Conservation (phyloP, 1,284 basidiomycete species). For the Moesziomyces sp. region DNA sequence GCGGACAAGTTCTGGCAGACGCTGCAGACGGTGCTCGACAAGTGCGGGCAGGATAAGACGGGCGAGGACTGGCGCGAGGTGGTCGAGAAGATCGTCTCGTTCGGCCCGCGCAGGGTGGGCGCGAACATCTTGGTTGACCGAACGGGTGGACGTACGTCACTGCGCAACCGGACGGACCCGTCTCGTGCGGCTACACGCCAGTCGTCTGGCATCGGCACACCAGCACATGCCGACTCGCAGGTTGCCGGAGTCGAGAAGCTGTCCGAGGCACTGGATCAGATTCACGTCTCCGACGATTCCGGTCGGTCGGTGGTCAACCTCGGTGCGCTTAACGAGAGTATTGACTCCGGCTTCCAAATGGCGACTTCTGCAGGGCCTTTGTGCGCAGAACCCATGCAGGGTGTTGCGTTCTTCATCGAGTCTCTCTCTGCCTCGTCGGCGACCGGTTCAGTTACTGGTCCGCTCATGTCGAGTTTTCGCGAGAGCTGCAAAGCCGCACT, state of each 20-base stretch:
- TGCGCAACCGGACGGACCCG: constrained; percentile 40
- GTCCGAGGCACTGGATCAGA: constrained; percentile 24
- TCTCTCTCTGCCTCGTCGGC: constrained; percentile 68
- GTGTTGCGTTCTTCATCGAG: constrained; percentile 91
- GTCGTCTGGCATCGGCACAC: constrained; percentile 34
- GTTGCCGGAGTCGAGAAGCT: constrained; percentile 15
- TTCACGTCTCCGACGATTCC: constrained; percentile 19
- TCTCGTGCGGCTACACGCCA: constrained; percentile 17
- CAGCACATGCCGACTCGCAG: not conserved
- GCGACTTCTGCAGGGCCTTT: constrained; percentile 92
- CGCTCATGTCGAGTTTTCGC: constrained; percentile 85
- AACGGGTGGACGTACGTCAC: constrained; percentile 44
- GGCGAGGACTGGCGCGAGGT: constrained; percentile 85
- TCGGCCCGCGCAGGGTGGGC: constrained; percentile 88
- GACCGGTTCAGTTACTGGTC: constrained; percentile 82
- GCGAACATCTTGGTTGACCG: constrained; percentile 85
- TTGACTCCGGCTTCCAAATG: constrained; percentile 95
- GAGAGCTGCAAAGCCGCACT: constrained; percentile 89
- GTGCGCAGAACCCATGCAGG: constrained; percentile 93
- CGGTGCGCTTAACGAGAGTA: constrained; percentile 64
- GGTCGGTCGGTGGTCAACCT: constrained; percentile 9
- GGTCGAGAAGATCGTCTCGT: constrained; percentile 83
- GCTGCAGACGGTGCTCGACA: constrained; percentile 75
- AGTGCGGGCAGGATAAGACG: constrained; percentile 69
- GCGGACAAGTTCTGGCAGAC: constrained; percentile 81